phyloP scores from a whole-genome alignment of 2,329 filamentous ascomycete species.

The Talaromyces sp. region DNA sequence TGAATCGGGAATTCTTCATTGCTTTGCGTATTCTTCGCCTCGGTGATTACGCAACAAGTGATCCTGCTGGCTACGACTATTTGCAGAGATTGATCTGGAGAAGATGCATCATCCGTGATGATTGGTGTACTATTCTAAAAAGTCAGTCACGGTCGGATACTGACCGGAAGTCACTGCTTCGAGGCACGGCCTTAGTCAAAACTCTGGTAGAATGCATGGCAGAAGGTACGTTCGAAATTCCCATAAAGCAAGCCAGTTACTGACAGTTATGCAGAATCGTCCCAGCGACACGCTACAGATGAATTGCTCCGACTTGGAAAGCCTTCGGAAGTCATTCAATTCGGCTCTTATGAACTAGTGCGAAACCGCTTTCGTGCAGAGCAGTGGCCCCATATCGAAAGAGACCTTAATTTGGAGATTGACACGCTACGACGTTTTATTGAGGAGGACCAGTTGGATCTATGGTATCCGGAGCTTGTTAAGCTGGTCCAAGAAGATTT shows the following conservation, averaged over 20 bases:
- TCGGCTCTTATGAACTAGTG: conserved; percentile 40
- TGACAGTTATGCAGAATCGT: conserved; percentile 15
- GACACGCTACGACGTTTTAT: conserved; percentile 60
- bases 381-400: conserved; percentile 62
- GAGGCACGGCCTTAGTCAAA: conserved; percentile 63
- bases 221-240: conserved; percentile 49
- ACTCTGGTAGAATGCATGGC: conserved; percentile 62
- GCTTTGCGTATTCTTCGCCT: conserved; percentile 59
- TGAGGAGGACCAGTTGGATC: conserved; percentile 62
- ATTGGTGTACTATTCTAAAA: conserved; percentile 77
- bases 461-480: conserved; percentile 55
- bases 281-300: conserved; percentile 13
- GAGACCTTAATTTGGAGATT: conserved; percentile 71
- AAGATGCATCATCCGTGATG: conserved; percentile 74
- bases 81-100: conserved; percentile 73
- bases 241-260: conserved; percentile 23
- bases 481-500: conserved; percentile 7
- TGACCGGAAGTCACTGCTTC: conserved; percentile 59
- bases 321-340: conserved; percentile 26
- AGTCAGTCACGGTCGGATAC: conserved; percentile 69
- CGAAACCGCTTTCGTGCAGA: conserved; percentile 54
- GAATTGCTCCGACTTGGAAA: conserved; percentile 22
- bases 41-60: conserved; percentile 50
- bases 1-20: conserved; percentile 64
- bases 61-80: conserved; percentile 54